Evolutionary conservation across 2,329 filamentous ascomycete genomes (phyloP).

Genomic region (Colletotrichum lini): DNA sequence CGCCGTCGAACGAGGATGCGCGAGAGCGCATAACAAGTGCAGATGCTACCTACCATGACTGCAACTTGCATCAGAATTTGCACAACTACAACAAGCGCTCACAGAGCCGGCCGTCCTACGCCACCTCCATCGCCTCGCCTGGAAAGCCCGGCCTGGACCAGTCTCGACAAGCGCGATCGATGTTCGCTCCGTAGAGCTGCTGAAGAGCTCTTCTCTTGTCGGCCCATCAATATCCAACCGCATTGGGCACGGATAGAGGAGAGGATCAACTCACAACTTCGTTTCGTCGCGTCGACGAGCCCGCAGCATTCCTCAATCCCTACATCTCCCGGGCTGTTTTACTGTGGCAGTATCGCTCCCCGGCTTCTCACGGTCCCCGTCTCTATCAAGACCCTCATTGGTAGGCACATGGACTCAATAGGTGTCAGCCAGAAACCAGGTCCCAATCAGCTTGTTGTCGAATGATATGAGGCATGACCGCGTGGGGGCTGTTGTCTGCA

Average conservation of each 20-base stretch:
- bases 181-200: slow-evolving; percentile 12
- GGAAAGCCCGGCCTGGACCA: neutral
- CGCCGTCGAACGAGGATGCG: slow-evolving; percentile 16
- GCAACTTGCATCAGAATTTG: slow-evolving; percentile 9
- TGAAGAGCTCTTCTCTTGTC: neutral
- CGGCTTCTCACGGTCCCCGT: slow-evolving; percentile 11
- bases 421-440: slow-evolving; percentile 20
- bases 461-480: slow-evolving; percentile 33
- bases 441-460: slow-evolving; percentile 28
- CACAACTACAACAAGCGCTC: slow-evolving; percentile 5
- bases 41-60: slow-evolving; percentile 1
- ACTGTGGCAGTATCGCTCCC: neutral
- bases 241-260: neutral
- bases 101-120: slow-evolving; percentile 23
- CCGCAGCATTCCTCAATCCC: slow-evolving; percentile 24
- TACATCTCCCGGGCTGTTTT: slow-evolving; percentile 23
- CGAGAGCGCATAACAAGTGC: slow-evolving; percentile 6
- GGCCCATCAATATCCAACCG: neutral
- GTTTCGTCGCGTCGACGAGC: slow-evolving; percentile 10
- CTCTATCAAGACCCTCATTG: slow-evolving; percentile 1
- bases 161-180: slow-evolving; percentile 13
- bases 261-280: slow-evolving; percentile 8
- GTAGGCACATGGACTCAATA: slow-evolving; percentile 18
- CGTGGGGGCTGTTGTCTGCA: slow-evolving; percentile 35
- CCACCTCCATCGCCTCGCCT: slow-evolving; percentile 3